Evolutionary conservation across 2,329 filamentous ascomycete species (phyloP), one percentile per base, ranked within the genome.

Genomic region (Zasmidium citrigriseum): DNA sequence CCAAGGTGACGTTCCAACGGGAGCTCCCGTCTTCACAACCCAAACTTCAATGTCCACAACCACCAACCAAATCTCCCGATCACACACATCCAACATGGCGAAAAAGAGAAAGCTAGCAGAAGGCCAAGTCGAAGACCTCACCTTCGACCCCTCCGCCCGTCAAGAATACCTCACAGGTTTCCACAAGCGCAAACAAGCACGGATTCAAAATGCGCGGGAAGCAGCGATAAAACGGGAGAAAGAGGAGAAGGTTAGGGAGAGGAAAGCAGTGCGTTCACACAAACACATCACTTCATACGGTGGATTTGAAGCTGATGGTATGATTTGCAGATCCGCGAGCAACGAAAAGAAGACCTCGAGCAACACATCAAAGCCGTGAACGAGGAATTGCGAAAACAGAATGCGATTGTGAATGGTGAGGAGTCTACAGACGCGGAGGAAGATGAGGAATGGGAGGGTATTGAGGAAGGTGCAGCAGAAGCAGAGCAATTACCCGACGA

Each of bases 161-260:
- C 80, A 89, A 64, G 92, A 98, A 70, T 99, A 90, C 72, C 82
- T 99, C 58, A 97, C 92, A 0, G 95, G 95, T 2, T 99, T 99
- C 77, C 93, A 93, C 80, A 99, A 98, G 82, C 89, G 95, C 75
- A 98, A 97, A 76, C 78, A 90, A 54, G 89, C 91, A 73, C 85
- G 95, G 38, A 86, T 88, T 65, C 96, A 96, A 78, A 82, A 88
- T 75, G 93, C 93, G 1, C 89, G 95, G 71, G 91, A 95, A 66
- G 82, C 89, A 67, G 90, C 91, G 2, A 87, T 85, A 47, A 89
- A 91, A 75, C 87, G 84, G 72, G 91, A 88, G 49, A 86, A 88
- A 51, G 85, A 92, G 69, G 93, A 96, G 73, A 90, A 83, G 71
- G 83, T 93, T 57, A 79, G 83, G 58, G 80, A 89, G 57, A 82